Percentiles rank a stretch among this genome's conserved stretches.
Evolutionary conservation across 768 basidiomycete species (phyloP).

Genomic region (Favolaschia claudopus): DNA sequence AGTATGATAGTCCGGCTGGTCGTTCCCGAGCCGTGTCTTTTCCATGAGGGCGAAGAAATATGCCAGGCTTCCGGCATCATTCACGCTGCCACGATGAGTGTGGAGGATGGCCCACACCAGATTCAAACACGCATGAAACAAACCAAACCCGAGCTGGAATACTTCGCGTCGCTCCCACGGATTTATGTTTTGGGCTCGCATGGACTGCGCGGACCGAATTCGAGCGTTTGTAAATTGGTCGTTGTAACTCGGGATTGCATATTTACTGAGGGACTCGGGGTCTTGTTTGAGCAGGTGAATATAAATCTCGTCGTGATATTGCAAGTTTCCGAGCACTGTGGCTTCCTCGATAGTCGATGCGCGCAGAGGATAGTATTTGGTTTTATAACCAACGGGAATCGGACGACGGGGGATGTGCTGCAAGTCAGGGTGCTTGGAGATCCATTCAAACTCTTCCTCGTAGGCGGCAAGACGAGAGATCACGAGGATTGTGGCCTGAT

Average conservation of each 20-base stretch:
- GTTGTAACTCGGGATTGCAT: slow-evolving; percentile 15
- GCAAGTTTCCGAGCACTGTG: slow-evolving; percentile 10
- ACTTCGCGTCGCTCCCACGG: slow-evolving; percentile 17
- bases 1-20: slow-evolving; percentile 31
- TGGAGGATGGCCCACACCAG: slow-evolving; percentile 24
- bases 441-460: neutral
- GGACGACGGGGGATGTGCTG: slow-evolving; percentile 7
- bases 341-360: slow-evolving; percentile 20
- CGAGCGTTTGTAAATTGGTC: slow-evolving; percentile 21
- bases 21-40: slow-evolving; percentile 21
- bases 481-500: neutral
- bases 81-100: slow-evolving; percentile 19
- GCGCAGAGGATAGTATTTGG: slow-evolving; percentile 6
- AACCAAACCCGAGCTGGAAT: slow-evolving; percentile 23
- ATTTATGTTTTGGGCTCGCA: slow-evolving; percentile 10
- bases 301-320: slow-evolving; percentile 13
- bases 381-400: slow-evolving; percentile 1
- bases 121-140: slow-evolving; percentile 30
- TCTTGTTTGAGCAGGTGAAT: slow-evolving; percentile 12
- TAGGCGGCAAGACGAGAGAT: neutral
- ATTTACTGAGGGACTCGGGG: neutral
- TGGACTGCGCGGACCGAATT: slow-evolving; percentile 2
- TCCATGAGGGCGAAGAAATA: slow-evolving; percentile 28
- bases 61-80: slow-evolving; percentile 16
- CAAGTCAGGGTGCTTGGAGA: neutral